A percentile compares a stretch with the other conserved stretches of the same genome.
phyloP scores from a whole-genome alignment of 148 eudicot genomes.

The Vaccinium corymbosum region DNA sequence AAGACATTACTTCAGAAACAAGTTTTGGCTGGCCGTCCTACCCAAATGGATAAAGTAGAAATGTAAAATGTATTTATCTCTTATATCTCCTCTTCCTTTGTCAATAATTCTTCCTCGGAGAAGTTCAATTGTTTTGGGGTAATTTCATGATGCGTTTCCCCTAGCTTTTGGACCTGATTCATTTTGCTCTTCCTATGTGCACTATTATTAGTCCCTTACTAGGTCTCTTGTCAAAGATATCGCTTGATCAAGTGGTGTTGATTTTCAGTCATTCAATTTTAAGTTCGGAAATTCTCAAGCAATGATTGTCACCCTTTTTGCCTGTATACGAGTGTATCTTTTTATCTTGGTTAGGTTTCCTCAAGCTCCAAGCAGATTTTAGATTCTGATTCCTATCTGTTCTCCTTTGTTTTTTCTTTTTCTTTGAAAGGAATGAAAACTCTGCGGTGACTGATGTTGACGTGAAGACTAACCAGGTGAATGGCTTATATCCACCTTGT shows the following conservation, averaged over 20 bases:
- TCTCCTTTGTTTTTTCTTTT: background rate
- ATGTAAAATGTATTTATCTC: background rate
- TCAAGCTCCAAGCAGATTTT: background rate
- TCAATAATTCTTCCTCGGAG: background rate
- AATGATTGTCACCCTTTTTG: background rate
- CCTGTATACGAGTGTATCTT: background rate
- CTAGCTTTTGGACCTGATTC: background rate
- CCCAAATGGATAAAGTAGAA: background rate
- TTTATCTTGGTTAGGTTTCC: background rate
- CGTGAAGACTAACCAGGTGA: slow-evolving; percentile 59
- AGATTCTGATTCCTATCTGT: background rate
- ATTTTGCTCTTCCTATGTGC: background rate
- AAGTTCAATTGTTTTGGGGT: background rate
- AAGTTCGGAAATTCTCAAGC: too few species aligned
- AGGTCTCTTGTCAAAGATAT: background rate
- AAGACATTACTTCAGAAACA: background rate
- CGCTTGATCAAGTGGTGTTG: background rate
- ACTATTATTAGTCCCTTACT: background rate
- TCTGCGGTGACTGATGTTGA: slow-evolving; percentile 41
- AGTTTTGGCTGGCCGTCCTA: background rate
- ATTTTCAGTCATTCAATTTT: background rate
- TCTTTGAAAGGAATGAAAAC: slow-evolving; percentile 46
- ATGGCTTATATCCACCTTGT: background rate
- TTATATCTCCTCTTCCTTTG: background rate
- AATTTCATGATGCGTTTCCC: background rate